Evolutionary conservation across 1,139 yeast genomes (phyloP).

Genomic region (Pichia sp.): DNA sequence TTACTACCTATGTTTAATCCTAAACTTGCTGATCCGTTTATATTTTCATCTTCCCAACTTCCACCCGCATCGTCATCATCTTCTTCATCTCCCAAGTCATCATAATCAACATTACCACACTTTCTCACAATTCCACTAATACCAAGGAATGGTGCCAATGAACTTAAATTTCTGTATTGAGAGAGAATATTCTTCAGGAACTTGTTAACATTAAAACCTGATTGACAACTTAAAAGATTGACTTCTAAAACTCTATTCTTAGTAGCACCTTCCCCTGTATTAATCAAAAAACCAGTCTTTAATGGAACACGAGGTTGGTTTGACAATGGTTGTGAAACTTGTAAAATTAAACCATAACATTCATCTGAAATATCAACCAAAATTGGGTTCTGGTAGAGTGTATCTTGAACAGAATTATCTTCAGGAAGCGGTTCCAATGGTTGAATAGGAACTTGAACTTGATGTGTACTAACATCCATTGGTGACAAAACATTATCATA

Average conservation of each 20-base stretch:
- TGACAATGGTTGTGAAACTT: constrained; percentile 59
- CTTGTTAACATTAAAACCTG: constrained; percentile 52
- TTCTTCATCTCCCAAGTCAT: constrained; percentile 32
- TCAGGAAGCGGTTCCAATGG: constrained; percentile 16
- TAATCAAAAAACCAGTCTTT: constrained; percentile 68
- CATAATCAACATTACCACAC: constrained; percentile 34
- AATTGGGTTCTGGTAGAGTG: constrained; percentile 34
- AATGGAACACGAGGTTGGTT: constrained; percentile 70
- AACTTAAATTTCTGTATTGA: constrained; percentile 57
- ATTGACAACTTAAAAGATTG: constrained; percentile 67
- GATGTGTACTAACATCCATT: constrained; percentile 22
- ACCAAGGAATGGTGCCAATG: constrained; percentile 49
- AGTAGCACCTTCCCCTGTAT: constrained; percentile 30
- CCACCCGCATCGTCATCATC: constrained; percentile 31
- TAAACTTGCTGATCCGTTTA: constrained; percentile 5
- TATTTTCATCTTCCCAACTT: constrained; percentile 13
- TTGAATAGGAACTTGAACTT: constrained; percentile 15
- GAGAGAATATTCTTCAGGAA: constrained; percentile 58
- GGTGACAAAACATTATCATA: constrained; percentile 33
- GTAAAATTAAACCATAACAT: constrained; percentile 62
- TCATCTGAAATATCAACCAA: constrained; percentile 53
- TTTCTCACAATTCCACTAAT: constrained; percentile 27
- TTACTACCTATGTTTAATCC: not conserved
- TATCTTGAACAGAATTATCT: constrained; percentile 8
- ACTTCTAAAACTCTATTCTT: constrained; percentile 46